A percentile compares a stretch with the other conserved stretches of the same genome.
These are phyloP conservation scores for Botrytis fabae DNA, from an alignment of 2,329 filamentous ascomycete species.

Conservation along the genomic window DNA sequence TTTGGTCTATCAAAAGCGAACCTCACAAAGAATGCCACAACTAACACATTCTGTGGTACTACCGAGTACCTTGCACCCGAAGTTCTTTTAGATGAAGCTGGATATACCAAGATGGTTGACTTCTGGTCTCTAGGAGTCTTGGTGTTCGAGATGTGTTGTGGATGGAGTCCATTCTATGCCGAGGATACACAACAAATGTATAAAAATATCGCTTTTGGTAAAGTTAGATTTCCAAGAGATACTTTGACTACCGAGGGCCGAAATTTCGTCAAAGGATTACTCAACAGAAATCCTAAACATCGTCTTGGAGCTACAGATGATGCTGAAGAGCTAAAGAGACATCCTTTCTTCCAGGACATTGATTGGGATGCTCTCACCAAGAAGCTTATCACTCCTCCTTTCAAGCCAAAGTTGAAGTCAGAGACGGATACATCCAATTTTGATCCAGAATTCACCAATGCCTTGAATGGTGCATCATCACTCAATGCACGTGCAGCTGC, in stretches of 20 bases:
- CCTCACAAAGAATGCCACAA: constrained; percentile 93
- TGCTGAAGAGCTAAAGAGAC: constrained; percentile 89
- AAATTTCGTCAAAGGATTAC: constrained; percentile 95
- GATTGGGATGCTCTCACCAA: constrained; percentile 86
- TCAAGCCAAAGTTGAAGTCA: constrained; percentile 95
- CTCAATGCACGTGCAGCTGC: constrained; percentile 89
- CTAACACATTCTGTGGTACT: constrained; percentile 97
- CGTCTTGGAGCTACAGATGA: constrained; percentile 87
- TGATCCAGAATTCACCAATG: constrained; percentile 97
- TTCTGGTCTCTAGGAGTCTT: constrained; percentile 98
- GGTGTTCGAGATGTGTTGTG: constrained; percentile 99
- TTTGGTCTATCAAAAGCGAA: constrained; percentile 98
- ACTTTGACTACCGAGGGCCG: constrained; percentile 91
- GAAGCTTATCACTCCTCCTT: constrained; percentile 92
- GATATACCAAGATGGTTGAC: constrained; percentile 99
- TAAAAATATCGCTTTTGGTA: constrained; percentile 99
- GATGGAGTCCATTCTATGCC: constrained; percentile 98
- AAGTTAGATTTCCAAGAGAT: constrained; percentile 93
- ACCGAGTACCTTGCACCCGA: constrained; percentile 97
- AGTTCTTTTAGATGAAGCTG: constrained; percentile 90
- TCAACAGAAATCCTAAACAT: constrained; percentile 97
- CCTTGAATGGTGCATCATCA: constrained; percentile 80
- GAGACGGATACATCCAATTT: constrained; percentile 98
- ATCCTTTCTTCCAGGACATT: constrained; percentile 91
- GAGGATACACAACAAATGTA: constrained; percentile 99